These are phyloP conservation scores for Mycena metata DNA, from an alignment of 768 basidiomycete species.

Conservation along the genomic window DNA sequence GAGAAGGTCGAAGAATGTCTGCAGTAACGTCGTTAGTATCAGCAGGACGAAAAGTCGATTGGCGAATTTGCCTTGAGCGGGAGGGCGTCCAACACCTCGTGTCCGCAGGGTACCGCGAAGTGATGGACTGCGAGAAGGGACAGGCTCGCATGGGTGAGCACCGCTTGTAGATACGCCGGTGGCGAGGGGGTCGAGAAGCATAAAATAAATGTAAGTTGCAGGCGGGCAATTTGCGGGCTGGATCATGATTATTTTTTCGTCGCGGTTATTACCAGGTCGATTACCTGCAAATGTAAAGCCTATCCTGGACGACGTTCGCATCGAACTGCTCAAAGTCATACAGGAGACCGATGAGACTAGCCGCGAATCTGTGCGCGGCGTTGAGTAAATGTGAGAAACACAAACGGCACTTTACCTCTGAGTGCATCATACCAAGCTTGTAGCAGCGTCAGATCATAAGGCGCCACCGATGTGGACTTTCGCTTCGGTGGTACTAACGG, in stretches of 20 bases:
- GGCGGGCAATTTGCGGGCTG: constrained; percentile 64
- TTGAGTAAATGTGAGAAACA: background rate
- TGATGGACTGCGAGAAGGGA: constrained; percentile 67
- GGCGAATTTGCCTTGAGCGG: too few relatives aligned
- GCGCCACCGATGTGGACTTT: constrained; percentile 66
- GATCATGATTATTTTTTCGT: background rate
- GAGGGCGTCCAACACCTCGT: constrained; percentile 64
- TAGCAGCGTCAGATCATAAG: constrained; percentile 72
- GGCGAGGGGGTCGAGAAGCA: constrained; percentile 69
- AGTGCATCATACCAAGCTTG: constrained; percentile 69
- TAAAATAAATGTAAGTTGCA: constrained; percentile 78
- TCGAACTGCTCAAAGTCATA: constrained; percentile 86
- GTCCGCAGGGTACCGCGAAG: constrained; percentile 64
- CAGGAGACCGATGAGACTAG: constrained; percentile 69
- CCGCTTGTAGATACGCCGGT: constrained; percentile 68
- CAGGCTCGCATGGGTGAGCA: constrained; percentile 72
- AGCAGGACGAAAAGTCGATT: too few relatives aligned
- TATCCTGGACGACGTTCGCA: constrained; percentile 70
- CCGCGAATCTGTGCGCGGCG: constrained; percentile 8
- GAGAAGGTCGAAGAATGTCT: constrained; percentile 78
- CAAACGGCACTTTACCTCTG: too few relatives aligned
- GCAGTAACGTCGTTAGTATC: too few relatives aligned
- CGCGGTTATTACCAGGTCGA: too few relatives aligned
- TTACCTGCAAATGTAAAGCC: constrained; percentile 81
- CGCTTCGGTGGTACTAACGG: constrained; percentile 55